Evolutionary conservation across 75 land plant species (phyloP), one percentile per base, ranked within the genome.

Genomic region (Picea sitchensis): DNA sequence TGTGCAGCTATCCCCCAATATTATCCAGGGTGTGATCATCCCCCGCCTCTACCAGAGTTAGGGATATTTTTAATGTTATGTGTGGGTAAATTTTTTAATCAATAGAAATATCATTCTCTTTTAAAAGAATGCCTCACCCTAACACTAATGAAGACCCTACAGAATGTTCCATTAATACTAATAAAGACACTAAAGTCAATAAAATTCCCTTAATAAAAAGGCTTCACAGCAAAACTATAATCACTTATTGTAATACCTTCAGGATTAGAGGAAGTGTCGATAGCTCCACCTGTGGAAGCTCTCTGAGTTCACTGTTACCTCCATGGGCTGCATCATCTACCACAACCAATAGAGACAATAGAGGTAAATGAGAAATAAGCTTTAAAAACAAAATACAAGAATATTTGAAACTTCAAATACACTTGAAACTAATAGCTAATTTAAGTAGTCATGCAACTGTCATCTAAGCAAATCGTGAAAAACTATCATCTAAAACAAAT

Each of bases 271-370:
- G 93, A 51, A 96, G 92, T 14, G 89, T 86, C 38, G 97, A 87
- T 62, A 94, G 86, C 83, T 96, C 98, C 81, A 94, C 89, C 17
- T 89, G 75, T 20, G 98, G 99, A 65, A 96, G 82, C 65, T 94
- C 92, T 78, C 87, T 79, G 64, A 91, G 78, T 65, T 94, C 99
- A 85, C 81, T 84, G 65, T 76, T 82, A 31, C 80, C 82, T 73
- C 85, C 83, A 68, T 88, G 90, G 73, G 73, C 87, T 77, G 92
- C 75, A 59, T 89, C 91, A 82, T 80, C 93, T 91, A 84, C 81
- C 86, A 54, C 86, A 54, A 15, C 3, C 59, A 65, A 77, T 34
- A 44, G 76, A 38, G 51, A 60, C 30, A 73, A 62, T 30, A 20
- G 20, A 56, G 36, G 23, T 20, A 54, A 47, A 41, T 23, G 23